Evolutionary conservation across 2,329 filamentous ascomycete species (phyloP).

Genomic region (Grosmannia penicillata): DNA sequence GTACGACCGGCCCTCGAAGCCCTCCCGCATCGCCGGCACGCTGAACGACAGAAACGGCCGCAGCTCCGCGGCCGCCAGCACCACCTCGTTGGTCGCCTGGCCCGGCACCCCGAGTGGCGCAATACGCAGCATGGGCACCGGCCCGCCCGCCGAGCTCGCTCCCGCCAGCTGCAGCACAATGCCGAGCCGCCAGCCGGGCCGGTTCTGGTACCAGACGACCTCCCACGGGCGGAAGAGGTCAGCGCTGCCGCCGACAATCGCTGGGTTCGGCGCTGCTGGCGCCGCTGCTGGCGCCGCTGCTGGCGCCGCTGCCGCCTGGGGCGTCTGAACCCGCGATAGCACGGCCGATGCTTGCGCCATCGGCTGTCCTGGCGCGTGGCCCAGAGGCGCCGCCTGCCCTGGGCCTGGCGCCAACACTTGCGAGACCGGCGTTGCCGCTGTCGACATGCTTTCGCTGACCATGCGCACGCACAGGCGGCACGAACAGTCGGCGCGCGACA

Average conservation of each 20-base stretch:
- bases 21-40: conserved; percentile 16
- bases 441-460: conserved; percentile 9
- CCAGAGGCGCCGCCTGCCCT: no score
- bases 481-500: conserved; percentile 33
- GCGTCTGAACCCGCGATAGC: no score
- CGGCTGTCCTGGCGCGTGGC: no score
- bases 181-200: conserved; percentile 20
- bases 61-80: conserved; percentile 15
- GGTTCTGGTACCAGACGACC: conserved; percentile 20
- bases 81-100: conserved; percentile 7
- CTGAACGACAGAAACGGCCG: conserved; percentile 23
- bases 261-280: background rate
- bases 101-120: conserved; percentile 17
- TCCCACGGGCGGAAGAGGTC: conserved; percentile 19
- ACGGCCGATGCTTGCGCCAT: background rate
- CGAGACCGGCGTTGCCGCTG: background rate
- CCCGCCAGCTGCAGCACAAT: conserved; percentile 14
- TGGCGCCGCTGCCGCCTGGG: background rate
- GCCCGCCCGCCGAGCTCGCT: background rate
- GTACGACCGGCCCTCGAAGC: conserved; percentile 14
- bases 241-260: conserved; percentile 2
- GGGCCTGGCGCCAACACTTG: background rate
- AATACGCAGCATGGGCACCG: conserved; percentile 13
- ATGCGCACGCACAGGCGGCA: conserved; percentile 29
- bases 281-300: background rate